phyloP scores from a whole-genome alignment of 1,284 basidiomycete species.

The Heterobasidion annosum region DNA sequence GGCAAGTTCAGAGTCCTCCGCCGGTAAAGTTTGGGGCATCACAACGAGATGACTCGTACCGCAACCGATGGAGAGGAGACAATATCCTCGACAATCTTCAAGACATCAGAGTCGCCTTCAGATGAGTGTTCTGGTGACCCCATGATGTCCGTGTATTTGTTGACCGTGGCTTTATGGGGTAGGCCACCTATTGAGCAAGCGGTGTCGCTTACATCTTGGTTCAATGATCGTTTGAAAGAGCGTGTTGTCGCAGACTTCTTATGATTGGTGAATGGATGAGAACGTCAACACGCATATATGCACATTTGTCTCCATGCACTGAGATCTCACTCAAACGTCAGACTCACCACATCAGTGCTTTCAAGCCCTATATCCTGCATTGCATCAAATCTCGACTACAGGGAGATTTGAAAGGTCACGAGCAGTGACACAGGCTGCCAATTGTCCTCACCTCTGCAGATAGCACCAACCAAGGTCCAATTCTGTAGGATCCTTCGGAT shows the following conservation, averaged over 20 bases:
- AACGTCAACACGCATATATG: too few species aligned
- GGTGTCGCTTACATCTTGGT: neutral
- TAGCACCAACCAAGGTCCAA: neutral
- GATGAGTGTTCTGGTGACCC: neutral
- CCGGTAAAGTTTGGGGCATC: neutral
- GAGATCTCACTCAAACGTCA: too few species aligned
- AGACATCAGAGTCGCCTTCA: neutral
- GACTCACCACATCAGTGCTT: too few species aligned
- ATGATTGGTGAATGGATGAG: too few species aligned
- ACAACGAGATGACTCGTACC: neutral
- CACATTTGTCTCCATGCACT: too few species aligned
- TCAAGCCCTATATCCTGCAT: too few species aligned
- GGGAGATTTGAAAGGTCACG: too few species aligned
- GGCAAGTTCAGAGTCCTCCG: neutral
- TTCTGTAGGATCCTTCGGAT: neutral
- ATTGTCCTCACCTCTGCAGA: neutral
- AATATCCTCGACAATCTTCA: neutral
- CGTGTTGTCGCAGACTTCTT: too few species aligned
- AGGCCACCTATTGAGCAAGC: neutral
- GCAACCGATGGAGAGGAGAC: neutral
- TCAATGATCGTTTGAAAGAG: too few species aligned
- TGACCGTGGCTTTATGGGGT: neutral
- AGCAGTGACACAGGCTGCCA: too few species aligned
- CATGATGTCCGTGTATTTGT: neutral
- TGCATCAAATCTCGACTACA: too few species aligned